Conservation (phyloP, 805 yeast species). For the Candida sphagnicola region DNA sequence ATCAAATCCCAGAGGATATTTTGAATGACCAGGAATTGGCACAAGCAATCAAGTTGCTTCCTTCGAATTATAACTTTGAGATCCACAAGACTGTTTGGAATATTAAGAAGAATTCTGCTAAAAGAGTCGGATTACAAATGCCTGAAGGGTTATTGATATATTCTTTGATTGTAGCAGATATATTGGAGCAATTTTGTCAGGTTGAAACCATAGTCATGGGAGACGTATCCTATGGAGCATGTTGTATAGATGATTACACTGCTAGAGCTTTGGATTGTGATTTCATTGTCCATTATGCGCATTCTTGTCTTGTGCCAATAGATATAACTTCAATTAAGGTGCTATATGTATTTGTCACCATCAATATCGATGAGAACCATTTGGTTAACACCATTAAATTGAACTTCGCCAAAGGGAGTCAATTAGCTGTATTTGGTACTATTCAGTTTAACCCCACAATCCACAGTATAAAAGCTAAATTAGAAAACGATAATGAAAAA, state of each 20-base stretch:
- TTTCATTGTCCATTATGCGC: constrained; percentile 94
- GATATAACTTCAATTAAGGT: constrained; percentile 90
- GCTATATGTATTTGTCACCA: constrained; percentile 92
- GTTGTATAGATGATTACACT: constrained; percentile 95
- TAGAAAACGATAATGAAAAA: constrained; percentile 46
- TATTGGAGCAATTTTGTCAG: constrained; percentile 82
- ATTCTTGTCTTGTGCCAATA: constrained; percentile 93
- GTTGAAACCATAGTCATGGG: constrained; percentile 95
- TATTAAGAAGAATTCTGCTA: constrained; percentile 67
- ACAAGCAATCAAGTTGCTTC: constrained; percentile 75
- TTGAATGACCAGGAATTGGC: constrained; percentile 76
- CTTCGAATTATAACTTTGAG: constrained; percentile 92
- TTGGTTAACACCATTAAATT: constrained; percentile 68
- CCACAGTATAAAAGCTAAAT: constrained; percentile 65
- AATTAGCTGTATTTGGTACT: constrained; percentile 87
- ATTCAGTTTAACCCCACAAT: constrained; percentile 95
- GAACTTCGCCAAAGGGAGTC: constrained; percentile 61
- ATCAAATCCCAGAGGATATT: constrained; percentile 87
- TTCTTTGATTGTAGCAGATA: constrained; percentile 85
- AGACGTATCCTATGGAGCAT: constrained; percentile 97
- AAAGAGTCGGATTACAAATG: constrained; percentile 90
- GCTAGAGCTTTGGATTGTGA: constrained; percentile 93
- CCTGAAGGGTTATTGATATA: constrained; percentile 94
- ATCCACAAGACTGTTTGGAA: constrained; percentile 96
- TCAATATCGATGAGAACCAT: constrained; percentile 80